Percentiles rank a stretch among this genome's conserved stretches.
These are phyloP conservation scores for Rhinocladiella similis DNA, from an alignment of 2,329 filamentous ascomycete species.

Conservation along the genomic window DNA sequence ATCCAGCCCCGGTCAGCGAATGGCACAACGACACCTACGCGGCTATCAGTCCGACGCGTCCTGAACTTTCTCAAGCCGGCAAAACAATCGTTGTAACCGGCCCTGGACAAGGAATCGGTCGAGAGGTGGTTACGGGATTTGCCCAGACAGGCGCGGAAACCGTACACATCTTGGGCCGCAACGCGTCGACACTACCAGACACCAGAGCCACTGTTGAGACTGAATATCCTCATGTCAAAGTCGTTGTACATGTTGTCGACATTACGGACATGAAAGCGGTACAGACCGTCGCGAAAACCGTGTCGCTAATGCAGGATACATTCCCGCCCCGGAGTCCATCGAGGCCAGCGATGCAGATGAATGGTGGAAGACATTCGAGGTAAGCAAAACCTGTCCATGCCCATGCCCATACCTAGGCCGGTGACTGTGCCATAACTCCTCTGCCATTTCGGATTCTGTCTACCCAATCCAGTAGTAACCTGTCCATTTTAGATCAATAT, in stretches of 20 bases:
- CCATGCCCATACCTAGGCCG: too few relatives aligned
- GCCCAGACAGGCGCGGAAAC: conserved; percentile 53
- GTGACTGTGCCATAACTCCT: too few relatives aligned
- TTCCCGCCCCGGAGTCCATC: conserved; percentile 1
- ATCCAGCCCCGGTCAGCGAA: background rate
- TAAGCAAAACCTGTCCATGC: too few relatives aligned
- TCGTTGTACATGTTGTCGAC: conserved; percentile 32
- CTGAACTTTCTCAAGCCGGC: conserved; percentile 34
- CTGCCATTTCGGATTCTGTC: too few relatives aligned
- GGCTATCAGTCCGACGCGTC: conserved; percentile 38
- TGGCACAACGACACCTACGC: conserved; percentile 41
- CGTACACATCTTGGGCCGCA: conserved; percentile 52
- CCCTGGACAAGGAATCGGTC: conserved; percentile 56
- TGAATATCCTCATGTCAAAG: background rate
- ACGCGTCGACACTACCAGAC: background rate
- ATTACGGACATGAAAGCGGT: background rate
- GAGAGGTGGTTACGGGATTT: conserved; percentile 54
- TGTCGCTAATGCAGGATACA: conserved; percentile 13
- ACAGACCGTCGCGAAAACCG: conserved; percentile 3
- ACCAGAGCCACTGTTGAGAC: background rate
- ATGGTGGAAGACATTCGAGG: conserved; percentile 12
- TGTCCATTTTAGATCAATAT: conserved; percentile 19
- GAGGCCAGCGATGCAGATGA: conserved; percentile 1
- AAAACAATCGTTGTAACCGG: conserved; percentile 55
- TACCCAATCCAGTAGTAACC: too few relatives aligned